Evolutionary conservation across 2,329 filamentous ascomycete genomes (phyloP).

Genomic region (Hypoxylon sp.): DNA sequence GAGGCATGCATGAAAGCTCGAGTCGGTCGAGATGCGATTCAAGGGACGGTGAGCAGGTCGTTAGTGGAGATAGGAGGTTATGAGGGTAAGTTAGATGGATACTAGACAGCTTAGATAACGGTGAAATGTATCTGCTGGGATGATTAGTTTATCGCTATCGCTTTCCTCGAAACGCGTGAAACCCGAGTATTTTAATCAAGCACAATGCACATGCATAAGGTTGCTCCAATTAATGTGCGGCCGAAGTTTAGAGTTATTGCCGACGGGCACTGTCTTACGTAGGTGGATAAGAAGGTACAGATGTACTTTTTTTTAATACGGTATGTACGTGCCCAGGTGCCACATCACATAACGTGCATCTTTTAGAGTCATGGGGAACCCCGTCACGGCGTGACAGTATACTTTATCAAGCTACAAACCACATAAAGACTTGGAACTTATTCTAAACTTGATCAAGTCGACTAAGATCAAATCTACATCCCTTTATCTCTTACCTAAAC

Average conservation of each 20-base stretch:
- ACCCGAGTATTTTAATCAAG: constrained; percentile 23
- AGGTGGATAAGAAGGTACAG: constrained; percentile 4
- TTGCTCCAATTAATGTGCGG: constrained; percentile 18
- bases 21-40: constrained; percentile 15
- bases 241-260: constrained; percentile 14
- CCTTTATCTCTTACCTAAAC: too few relatives aligned
- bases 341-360: constrained; percentile 13
- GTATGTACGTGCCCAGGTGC: background rate
- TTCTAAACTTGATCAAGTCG: background rate
- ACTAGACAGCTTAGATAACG: constrained; percentile 10
- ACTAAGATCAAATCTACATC: too few relatives aligned
- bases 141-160: constrained; percentile 45
- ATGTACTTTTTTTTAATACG: constrained; percentile 5
- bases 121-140: constrained; percentile 15
- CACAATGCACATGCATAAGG: constrained; percentile 32
- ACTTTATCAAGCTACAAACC: background rate
- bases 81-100: constrained; percentile 4
- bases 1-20: constrained; percentile 51
- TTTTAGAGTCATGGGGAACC: background rate
- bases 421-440: too few relatives aligned
- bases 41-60: constrained; percentile 18
- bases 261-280: constrained; percentile 15
- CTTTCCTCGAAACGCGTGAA: constrained; percentile 35
- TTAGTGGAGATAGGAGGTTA: constrained; percentile 24
- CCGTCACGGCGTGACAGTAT: background rate